phyloP scores from a whole-genome alignment of 1,284 basidiomycete genomes.

The Ustilago crameri region DNA sequence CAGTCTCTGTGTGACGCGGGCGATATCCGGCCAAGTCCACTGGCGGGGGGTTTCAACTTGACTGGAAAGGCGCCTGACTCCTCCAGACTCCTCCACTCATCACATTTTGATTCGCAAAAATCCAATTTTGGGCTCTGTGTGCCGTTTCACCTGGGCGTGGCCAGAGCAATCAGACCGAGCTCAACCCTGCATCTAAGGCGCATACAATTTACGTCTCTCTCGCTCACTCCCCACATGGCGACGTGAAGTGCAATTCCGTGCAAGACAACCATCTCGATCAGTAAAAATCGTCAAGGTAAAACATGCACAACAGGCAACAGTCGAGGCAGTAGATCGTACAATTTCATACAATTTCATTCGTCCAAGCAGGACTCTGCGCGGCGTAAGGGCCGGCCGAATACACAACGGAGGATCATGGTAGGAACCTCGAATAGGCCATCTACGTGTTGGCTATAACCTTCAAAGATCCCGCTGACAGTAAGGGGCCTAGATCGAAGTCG shows the following conservation, averaged over 20 bases:
- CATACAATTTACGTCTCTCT: background rate
- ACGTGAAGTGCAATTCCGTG: too few species aligned
- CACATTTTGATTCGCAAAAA: too few species aligned
- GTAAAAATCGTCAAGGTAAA: too few species aligned
- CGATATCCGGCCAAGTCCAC: background rate
- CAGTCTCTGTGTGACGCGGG: background rate
- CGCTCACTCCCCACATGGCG: too few species aligned
- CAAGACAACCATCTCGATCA: too few species aligned
- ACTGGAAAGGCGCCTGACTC: slow-evolving; percentile 2
- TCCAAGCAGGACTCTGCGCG: too few species aligned
- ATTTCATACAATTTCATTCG: too few species aligned
- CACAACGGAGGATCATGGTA: slow-evolving; percentile 31
- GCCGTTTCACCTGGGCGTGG: slow-evolving; percentile 3
- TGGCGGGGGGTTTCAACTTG: too few species aligned
- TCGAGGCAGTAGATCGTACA: too few species aligned
- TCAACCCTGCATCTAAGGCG: slow-evolving; percentile 17
- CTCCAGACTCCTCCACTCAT: background rate
- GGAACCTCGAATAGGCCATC: slow-evolving; percentile 38
- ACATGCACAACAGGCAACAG: too few species aligned
- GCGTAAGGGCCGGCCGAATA: slow-evolving; percentile 32
- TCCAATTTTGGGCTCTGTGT: too few species aligned
- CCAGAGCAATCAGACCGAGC: background rate
- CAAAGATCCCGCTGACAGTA: slow-evolving; percentile 41
- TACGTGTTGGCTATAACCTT: slow-evolving; percentile 45
- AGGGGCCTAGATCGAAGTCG: slow-evolving; percentile 38